Evolutionary conservation across 176 grass and related monocot genomes (phyloP), one percentile per base, ranked within the genome.

Genomic region (Tillandsia fasciculata): DNA sequence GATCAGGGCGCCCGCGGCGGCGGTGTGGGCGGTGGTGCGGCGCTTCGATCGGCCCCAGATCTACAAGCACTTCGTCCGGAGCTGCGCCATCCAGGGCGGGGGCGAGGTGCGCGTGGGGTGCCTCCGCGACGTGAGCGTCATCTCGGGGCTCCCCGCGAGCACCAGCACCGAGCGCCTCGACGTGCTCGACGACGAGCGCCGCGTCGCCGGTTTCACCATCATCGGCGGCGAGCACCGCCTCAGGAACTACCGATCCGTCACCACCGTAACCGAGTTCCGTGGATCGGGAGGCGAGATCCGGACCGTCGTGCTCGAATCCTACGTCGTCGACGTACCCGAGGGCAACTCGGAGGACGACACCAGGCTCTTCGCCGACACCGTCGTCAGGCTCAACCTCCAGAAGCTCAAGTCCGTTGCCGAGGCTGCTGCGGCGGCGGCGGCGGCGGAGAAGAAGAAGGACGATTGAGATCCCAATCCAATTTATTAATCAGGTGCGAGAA

Each of bases 51-150:
- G 81, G 61, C 93, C 89, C 10, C 93, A 96, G 79, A 87, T 92
- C 70, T 96, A 96, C 86, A 96, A 96, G 71, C 93, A 96, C 93
- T 96, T 96, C 83, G 92, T 92, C 86, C 93, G 86, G 27, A 92
- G 86, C 78, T 96, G 88, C 74, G 13, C 77, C 52, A 67, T 96
- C 74, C 81, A 79, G 57, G 74, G 83, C 71, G 83, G 79, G 51
- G 82, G 64, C 20, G 79, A 68, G 13, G 84, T 97, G 64, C 79
- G 80, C 48, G 81, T 83, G 3, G 89, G 86, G 15, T 90, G 86
- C 74, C 86, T 97, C 64, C 84, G 89, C 59, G 86, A 97, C 57
- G 76, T 97, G 49, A 87, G 89, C 79, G 71, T 97, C 72, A 92
- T 97, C 76, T 97, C 93, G 3, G 89, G 93, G 72, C 80, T 97